Percentiles rank a stretch among this genome's conserved stretches.
Evolutionary conservation across 495 filamentous ascomycete species (phyloP).

Genomic region (Cenococcum geophilum): DNA sequence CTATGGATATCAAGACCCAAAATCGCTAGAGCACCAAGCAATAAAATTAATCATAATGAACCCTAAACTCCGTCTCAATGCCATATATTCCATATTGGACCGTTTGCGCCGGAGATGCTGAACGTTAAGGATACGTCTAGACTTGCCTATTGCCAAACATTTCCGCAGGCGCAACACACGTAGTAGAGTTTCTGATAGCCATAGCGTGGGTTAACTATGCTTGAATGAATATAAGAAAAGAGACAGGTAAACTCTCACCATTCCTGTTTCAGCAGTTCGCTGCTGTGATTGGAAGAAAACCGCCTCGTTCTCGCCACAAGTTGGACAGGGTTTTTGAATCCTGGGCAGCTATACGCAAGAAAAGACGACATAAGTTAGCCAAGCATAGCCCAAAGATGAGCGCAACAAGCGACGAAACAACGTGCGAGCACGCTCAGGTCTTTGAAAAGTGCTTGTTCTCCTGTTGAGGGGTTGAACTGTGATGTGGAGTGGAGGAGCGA

Average conservation of each 20-base stretch:
- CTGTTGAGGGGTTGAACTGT: slow-evolving; percentile 1
- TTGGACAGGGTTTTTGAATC: slow-evolving; percentile 72
- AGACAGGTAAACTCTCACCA: slow-evolving; percentile 58
- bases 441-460: slow-evolving; percentile 27
- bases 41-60: slow-evolving; percentile 12
- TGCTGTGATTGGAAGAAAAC: slow-evolving; percentile 99
- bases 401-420: slow-evolving; percentile 25
- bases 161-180: slow-evolving; percentile 87
- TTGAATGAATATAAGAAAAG: slow-evolving; percentile 1
- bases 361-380: slow-evolving; percentile 22
- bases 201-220: slow-evolving; percentile 7
- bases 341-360: slow-evolving; percentile 65
- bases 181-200: slow-evolving; percentile 82
- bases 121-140: not conserved
- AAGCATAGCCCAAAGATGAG: slow-evolving; percentile 30
- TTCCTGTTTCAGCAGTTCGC: slow-evolving; percentile 91
- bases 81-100: not conserved
- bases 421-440: slow-evolving; percentile 27
- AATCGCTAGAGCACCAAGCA: slow-evolving; percentile 24
- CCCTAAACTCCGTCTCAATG: slow-evolving; percentile 19
- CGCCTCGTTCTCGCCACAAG: slow-evolving; percentile 75
- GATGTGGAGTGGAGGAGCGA: not conserved
- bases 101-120: not conserved
- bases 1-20: slow-evolving; percentile 23
- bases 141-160: slow-evolving; percentile 59